These are phyloP conservation scores for Rusavskia elegans DNA, from an alignment of 495 filamentous ascomycete species.

Conservation along the genomic window DNA sequence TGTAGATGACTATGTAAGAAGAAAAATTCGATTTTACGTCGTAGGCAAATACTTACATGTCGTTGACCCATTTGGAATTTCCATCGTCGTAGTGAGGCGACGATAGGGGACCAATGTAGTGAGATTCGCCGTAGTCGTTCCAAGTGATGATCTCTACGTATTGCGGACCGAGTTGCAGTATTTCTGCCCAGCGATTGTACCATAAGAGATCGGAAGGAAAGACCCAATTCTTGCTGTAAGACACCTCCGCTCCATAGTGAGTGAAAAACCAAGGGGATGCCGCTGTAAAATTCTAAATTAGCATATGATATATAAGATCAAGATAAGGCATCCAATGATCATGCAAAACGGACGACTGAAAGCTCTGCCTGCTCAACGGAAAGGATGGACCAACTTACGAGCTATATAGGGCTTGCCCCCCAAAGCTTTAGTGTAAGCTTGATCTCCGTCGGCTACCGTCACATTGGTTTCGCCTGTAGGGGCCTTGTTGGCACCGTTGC, in stretches of 20 bases:
- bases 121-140: conserved; percentile 67
- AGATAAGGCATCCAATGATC: too few species aligned
- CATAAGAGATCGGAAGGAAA: conserved; percentile 56
- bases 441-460: conserved; percentile 40
- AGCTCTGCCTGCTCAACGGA: not conserved
- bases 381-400: not conserved
- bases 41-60: conserved; percentile 27
- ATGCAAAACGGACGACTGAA: too few species aligned
- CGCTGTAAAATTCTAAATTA: not conserved
- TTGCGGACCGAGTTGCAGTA: conserved; percentile 43
- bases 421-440: conserved; percentile 31
- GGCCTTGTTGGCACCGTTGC: conserved; percentile 22
- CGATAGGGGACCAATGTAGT: conserved; percentile 49
- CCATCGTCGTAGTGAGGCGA: conserved; percentile 41
- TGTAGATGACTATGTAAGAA: too few species aligned
- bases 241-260: conserved; percentile 34
- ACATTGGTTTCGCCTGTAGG: conserved; percentile 5
- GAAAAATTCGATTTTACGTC: too few species aligned
- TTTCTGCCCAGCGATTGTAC: conserved; percentile 59
- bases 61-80: conserved; percentile 44
- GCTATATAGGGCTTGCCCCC: conserved; percentile 28
- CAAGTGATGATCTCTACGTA: conserved; percentile 47
- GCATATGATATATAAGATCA: too few species aligned
- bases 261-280: conserved; percentile 66
- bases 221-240: conserved; percentile 55